These are phyloP conservation scores for Akanthomyces uredinophilus DNA, from an alignment of 2,329 filamentous ascomycete species.

Conservation along the genomic window DNA sequence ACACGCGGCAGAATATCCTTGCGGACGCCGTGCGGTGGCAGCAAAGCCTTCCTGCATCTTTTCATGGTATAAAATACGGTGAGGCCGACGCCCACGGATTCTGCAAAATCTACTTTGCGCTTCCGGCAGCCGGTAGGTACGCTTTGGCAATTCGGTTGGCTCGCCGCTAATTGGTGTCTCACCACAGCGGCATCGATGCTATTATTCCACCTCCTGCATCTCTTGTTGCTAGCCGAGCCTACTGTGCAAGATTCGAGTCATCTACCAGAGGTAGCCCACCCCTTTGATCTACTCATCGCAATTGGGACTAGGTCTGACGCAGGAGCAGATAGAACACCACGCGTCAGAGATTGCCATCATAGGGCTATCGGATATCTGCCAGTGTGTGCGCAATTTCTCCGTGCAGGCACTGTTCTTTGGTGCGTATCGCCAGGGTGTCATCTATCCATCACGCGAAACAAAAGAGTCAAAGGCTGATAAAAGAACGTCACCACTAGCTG, in stretches of 20 bases:
- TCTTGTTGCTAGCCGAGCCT: conserved; percentile 6
- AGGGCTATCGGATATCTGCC: neutral
- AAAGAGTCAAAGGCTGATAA: neutral
- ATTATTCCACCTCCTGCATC: conserved; percentile 3
- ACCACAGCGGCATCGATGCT: conserved; percentile 4
- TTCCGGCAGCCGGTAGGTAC: conserved; percentile 4
- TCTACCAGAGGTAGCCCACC: neutral
- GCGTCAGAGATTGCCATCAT: conserved; percentile 7
- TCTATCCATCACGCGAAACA: neutral
- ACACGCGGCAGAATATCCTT: neutral
- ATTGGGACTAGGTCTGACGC: neutral
- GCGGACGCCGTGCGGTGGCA: neutral
- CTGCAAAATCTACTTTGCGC: conserved; percentile 5
- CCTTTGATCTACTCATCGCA: no score
- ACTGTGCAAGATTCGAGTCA: neutral
- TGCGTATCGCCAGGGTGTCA: neutral
- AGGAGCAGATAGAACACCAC: conserved; percentile 5
- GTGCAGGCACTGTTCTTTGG: conserved; percentile 3
- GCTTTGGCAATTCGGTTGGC: neutral
- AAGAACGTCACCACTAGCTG: neutral
- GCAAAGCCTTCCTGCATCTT: neutral
- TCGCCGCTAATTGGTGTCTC: neutral
- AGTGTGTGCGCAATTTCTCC: conserved; percentile 6
- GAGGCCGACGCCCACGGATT: neutral
- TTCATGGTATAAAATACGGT: conserved; percentile 1